Evolutionary conservation across 306 rosid genomes (phyloP), one percentile per base, ranked within the genome.

Genomic region (Quercus dentata): DNA sequence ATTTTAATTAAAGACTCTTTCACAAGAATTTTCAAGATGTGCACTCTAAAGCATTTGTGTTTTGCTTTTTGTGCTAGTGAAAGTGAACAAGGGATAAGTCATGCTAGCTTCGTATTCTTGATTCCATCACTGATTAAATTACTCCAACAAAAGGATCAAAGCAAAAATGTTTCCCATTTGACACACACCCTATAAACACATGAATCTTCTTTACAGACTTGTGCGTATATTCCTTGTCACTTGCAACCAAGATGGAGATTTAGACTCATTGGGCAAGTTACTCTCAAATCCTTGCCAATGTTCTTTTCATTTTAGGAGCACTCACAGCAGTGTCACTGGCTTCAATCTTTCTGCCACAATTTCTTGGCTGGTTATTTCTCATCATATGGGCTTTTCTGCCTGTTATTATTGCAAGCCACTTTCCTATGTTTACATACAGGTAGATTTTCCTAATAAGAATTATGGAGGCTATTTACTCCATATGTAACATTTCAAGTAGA

Each of bases 331-430:
- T 41, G 1, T 78, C 86, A 5, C 58, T 78, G 23, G 58, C 74
- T 1, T 65, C 79, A 10, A 68, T 83, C 73, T 11, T 78, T n/a
- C 3, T 74, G 55, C 28, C 18, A 5, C 52, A 3, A 15, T 14
- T 18, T 0, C 76, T 78, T 31, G 25, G 78, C 17, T 49, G 67
- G 76, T 5, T 74, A 74, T 68, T 83, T 46, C 56, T 83, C 20
- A 74, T 78, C 52, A 19, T 59, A 3, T 78, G 79, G 79, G 76
- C 72, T 73, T 74, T 71, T 31, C n/a, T 82, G 25, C 76, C 51
- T 28, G 0, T 49, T 3, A 31, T 74, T 17, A 4, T 74, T 6
- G 35, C 67, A 27, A 35, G 28, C 61, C 74, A 25, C 38, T 28
- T 25, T 9, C 41, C 74, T 35, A 77, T 44, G 51, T 44, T 8